Evolutionary conservation across 2,329 filamentous ascomycete species (phyloP), one percentile per base, ranked within the genome.

Genomic region (Zasmidium citrigriseum): DNA sequence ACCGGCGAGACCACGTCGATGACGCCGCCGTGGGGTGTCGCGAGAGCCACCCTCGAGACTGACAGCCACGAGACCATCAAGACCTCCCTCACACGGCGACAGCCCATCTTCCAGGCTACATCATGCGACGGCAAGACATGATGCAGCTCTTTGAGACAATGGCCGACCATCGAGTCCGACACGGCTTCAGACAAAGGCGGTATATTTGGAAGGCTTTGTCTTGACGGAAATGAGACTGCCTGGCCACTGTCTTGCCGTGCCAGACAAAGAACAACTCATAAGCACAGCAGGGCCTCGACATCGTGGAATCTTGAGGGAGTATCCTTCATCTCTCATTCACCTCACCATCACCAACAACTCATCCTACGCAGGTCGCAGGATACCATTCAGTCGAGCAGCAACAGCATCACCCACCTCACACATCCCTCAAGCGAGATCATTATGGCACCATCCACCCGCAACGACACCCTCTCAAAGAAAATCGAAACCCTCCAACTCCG

Each of bases 401-500:
- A 21, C 21, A 22, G 20, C 45, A 57, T 21, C 51, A 48, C 45
- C 14, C 14, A 52, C 24, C 18, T 23, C 21, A 16, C 16, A 3
- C 10, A 44, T 38, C 34, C 25, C 25, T 18, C 11, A 50, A 34
- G 10, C 10, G 27, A 52, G 22, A 34, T 22, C 34, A 29, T 24
- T 23, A 72, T 72, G 70, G 70, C 69, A 10, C 70, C 70, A 10
- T 63, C 61, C 16, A 71, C 68, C 29, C 69, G 68, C 62, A 68
- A 68, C 63, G 62, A 61, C 61, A 59, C 74, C 5, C 81, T 91
- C 61, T 76, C 78, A 9, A 73, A 78, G 61, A 90, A 91, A 69
- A 80, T 92, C 58, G 68, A 76, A 22, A 83, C 89, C 64, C 87
- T 92, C 81, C 81, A 83, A 20, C 81, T 89, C 11, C 80, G 79